Evolutionary conservation across 106 monocot genomes (phyloP).

Genomic region (Ottelia alismoides): DNA sequence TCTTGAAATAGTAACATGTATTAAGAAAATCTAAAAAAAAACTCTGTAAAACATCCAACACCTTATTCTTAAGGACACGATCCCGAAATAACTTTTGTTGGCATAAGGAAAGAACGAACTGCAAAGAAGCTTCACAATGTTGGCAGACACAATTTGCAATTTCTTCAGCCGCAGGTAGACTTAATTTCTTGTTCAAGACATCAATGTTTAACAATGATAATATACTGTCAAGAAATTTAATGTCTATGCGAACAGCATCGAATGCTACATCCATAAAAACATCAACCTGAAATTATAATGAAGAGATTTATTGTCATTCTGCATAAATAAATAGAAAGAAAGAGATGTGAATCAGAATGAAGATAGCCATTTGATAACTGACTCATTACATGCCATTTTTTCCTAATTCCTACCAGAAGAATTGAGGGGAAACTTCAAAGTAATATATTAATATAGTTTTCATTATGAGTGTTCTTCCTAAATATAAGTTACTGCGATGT

Average conservation of each 20-base stretch:
- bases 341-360: too few species aligned
- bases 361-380: too few species aligned
- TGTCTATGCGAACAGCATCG: conserved; percentile 76
- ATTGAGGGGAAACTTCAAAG: too few species aligned
- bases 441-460: too few species aligned
- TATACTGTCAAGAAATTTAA: conserved; percentile 34
- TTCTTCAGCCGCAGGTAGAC: conserved; percentile 32
- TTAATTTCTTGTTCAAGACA: conserved; percentile 19
- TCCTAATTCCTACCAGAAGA: too few species aligned
- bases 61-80: conserved; percentile 82
- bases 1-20: background rate
- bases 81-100: conserved; percentile 89
- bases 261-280: conserved; percentile 83
- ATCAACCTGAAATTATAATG: conserved; percentile 86
- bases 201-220: conserved; percentile 33
- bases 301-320: too few species aligned
- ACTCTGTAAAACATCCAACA: conserved; percentile 4
- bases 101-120: conserved; percentile 73
- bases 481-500: too few species aligned
- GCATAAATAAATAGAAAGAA: too few species aligned
- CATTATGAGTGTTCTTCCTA: too few species aligned
- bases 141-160: conserved; percentile 44
- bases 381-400: too few species aligned
- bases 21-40: background rate
- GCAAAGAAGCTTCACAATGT: conserved; percentile 91